phyloP scores from a whole-genome alignment of 805 yeast species.

The Brettanomyces custersianus region DNA sequence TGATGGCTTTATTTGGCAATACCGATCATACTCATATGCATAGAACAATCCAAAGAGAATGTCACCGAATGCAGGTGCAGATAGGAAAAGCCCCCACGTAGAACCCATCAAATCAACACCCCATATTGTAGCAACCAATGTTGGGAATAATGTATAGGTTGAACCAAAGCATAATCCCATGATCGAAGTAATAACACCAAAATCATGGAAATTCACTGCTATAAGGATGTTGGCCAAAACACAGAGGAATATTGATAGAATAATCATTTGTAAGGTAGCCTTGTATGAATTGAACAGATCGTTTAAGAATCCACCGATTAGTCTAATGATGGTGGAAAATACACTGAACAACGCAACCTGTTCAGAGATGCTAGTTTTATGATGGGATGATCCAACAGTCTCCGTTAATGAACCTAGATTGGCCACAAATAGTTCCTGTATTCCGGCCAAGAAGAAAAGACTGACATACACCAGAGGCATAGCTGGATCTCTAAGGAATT shows the following conservation, averaged over 20 bases:
- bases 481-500: conserved; percentile 40
- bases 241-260: conserved; percentile 7
- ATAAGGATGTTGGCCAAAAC: conserved; percentile 9
- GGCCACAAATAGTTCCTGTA: conserved; percentile 76
- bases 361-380: conserved; percentile 22
- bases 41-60: conserved; percentile 59
- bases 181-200: conserved; percentile 29
- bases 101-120: conserved; percentile 83
- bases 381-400: conserved; percentile 19
- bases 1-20: background rate
- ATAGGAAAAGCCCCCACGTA: conserved; percentile 81
- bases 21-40: conserved; percentile 50
- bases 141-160: conserved; percentile 73
- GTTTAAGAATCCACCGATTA: conserved; percentile 53
- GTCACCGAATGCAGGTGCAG: conserved; percentile 84
- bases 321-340: conserved; percentile 59
- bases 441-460: conserved; percentile 66
- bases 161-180: conserved; percentile 77
- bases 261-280: conserved; percentile 5
- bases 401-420: conserved; percentile 64
- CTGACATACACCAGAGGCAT: conserved; percentile 58
- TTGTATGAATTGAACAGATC: conserved; percentile 38
- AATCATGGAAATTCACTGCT: conserved; percentile 6
- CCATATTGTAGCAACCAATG: conserved; percentile 72
- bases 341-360: conserved; percentile 55